Base-by-base conservation (phyloP, 768 basidiomycete genomes). In the Tulasnella sp. region DNA sequence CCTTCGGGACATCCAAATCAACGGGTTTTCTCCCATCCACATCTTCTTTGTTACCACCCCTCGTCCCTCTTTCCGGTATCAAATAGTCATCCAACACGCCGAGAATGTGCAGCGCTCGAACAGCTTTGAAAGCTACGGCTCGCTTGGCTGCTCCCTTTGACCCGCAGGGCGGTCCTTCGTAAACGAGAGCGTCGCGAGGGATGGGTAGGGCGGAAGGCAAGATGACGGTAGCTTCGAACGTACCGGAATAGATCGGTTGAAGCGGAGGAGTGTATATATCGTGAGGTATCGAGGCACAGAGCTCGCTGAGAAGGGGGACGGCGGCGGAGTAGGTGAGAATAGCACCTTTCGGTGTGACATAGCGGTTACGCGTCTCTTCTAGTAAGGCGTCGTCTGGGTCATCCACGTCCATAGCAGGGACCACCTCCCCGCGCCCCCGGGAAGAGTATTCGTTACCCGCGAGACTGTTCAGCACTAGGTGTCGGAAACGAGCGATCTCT, bases 51-150 rank as follows among this genome's bases (percentile, higher is more conserved):
- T 73, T 76, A 29, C 74, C 75, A 3, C 75, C 79, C 42, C 73
- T 73, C 27, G 77, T 70, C 45, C 76, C 76, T 13, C 81, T 76
- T 17, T 78, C 73, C 0, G 92, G 91, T 9, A 91, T 76, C 2
- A 95, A 77, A 66, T 86, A 84, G 59, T 91, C 83, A 65, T 94
- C 85, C 64, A 93, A 85, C 3, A 88, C 84, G 27, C 85, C 78
- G n/a, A 88, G 72, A 26, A 75, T 73, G 61, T 84, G 79, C 15
- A 95, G 75, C 2, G 75, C 74, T 64, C 80, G 82, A 21, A 89
- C 86, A 2, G 86, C 90, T 62, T 80, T 71, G 68, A 89, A 94
- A 0, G 89, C 86, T 9, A 80, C 89, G 2, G 86, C 85, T 5
- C 91, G 83, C 65, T 82, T 88, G 0, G 92, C 90, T 67, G 88